Percentiles rank a stretch among this genome's conserved stretches.
These are phyloP conservation scores for Cryptosporidium ubiquitum DNA, from an alignment of 169 alveolate genomes.

Conservation along the genomic window DNA sequence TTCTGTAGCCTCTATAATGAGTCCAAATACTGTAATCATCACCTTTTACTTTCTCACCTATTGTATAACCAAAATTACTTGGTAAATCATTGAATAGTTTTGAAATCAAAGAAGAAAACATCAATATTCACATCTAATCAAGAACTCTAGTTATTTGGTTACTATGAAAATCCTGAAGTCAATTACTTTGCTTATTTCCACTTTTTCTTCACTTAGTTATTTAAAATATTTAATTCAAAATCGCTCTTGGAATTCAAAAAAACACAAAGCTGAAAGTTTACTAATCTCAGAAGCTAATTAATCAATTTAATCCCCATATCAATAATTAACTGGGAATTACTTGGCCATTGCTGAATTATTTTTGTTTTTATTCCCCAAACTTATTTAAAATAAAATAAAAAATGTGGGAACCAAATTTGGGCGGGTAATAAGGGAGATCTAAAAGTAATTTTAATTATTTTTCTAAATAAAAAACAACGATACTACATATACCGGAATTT, in stretches of 20 bases:
- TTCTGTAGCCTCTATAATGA: constrained; percentile 60
- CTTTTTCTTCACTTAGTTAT: neutral
- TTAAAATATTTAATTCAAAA: neutral
- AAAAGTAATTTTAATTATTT: neutral
- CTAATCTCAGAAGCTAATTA: neutral
- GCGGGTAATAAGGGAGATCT: constrained; percentile 21
- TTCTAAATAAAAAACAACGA: neutral
- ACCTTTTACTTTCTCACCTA: constrained; percentile 61
- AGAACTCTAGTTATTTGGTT: neutral
- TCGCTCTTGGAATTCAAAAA: neutral
- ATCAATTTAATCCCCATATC: neutral
- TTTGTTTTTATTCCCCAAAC: neutral
- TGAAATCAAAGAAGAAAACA: constrained; percentile 67
- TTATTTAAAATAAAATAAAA: neutral
- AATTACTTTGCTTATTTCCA: neutral
- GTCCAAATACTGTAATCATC: constrained; percentile 67
- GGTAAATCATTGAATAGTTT: constrained; percentile 65
- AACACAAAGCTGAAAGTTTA: neutral
- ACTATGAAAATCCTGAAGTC: neutral
- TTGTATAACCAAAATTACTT: constrained; percentile 64
- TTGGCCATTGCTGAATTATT: neutral
- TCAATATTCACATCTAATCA: constrained; percentile 19
- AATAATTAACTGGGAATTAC: neutral
- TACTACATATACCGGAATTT: constrained; percentile 23
- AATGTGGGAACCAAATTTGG: constrained; percentile 1